Percentiles rank a stretch among this genome's conserved stretches.
These are phyloP conservation scores for Diutina siamensis DNA, from an alignment of 1,139 yeast genomes.

Conservation along the genomic window DNA sequence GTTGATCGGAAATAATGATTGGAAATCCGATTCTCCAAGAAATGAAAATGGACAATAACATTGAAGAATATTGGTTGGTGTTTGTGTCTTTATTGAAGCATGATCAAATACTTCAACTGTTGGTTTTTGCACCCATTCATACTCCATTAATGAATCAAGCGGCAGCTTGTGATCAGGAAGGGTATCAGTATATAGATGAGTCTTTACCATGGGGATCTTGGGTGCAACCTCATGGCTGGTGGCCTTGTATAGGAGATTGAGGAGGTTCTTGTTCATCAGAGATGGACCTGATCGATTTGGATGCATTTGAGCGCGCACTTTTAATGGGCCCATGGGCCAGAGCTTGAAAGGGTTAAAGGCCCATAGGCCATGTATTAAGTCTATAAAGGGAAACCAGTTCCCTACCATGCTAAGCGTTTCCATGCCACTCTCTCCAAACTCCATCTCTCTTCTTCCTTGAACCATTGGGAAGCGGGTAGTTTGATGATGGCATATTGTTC, in stretches of 20 bases:
- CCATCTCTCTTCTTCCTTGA: background rate
- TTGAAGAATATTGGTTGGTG: background rate
- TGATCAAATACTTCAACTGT: background rate
- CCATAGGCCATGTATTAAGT: no score
- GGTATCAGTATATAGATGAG: background rate
- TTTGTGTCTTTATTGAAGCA: background rate
- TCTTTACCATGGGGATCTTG: background rate
- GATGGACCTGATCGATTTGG: no score
- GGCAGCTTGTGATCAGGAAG: background rate
- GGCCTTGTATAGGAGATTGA: background rate
- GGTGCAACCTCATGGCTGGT: slow-evolving; percentile 4
- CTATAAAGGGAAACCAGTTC: slow-evolving; percentile 3
- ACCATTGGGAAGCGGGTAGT: slow-evolving; percentile 3
- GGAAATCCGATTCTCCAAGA: background rate
- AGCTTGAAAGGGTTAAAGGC: no score
- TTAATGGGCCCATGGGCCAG: no score
- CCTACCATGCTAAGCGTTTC: slow-evolving; percentile 3
- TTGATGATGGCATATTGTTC: slow-evolving; percentile 70
- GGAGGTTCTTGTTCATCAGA: background rate
- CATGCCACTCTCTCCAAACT: background rate
- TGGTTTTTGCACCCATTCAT: slow-evolving; percentile 1
- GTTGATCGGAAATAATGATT: background rate
- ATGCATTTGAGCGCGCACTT: no score
- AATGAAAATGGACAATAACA: background rate
- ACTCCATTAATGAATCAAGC: slow-evolving; percentile 1